Evolutionary conservation across 2,329 filamentous ascomycete genomes (phyloP).

Genomic region (Stachybotrys chartarum): DNA sequence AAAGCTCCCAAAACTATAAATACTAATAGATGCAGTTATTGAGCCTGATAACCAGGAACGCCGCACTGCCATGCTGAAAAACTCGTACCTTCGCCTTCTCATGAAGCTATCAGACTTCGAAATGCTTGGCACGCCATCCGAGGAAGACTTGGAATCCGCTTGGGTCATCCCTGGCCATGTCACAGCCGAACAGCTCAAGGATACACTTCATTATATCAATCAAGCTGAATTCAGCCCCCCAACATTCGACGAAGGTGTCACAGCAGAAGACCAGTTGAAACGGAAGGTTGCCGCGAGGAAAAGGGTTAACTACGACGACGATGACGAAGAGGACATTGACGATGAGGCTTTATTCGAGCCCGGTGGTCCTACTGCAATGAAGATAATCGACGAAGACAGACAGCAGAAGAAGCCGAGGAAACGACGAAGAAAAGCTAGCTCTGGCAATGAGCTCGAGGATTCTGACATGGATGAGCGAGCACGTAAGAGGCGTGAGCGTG

Average conservation of each 20-base stretch:
- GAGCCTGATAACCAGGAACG: constrained; percentile 59
- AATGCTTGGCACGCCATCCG: constrained; percentile 41
- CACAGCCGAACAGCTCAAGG: constrained; percentile 57
- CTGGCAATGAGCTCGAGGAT: constrained; percentile 44
- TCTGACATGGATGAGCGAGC: constrained; percentile 59
- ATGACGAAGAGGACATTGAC: constrained; percentile 50
- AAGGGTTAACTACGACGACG: constrained; percentile 62
- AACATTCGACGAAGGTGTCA: constrained; percentile 65
- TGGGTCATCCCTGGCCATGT: constrained; percentile 71
- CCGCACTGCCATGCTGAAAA: constrained; percentile 76
- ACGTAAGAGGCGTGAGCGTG: constrained; percentile 54
- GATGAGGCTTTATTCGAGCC: constrained; percentile 61
- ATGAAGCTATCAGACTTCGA: constrained; percentile 70
- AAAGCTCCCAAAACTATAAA: background rate
- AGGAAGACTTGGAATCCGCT: constrained; percentile 66
- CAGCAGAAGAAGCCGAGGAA: constrained; percentile 38
- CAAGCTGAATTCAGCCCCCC: constrained; percentile 74
- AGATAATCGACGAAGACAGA: constrained; percentile 47
- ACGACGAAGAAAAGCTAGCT: constrained; percentile 40
- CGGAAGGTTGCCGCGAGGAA: constrained; percentile 54
- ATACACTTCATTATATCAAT: constrained; percentile 65
- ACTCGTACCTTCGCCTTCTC: constrained; percentile 77
- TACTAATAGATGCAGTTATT: constrained; percentile 40
- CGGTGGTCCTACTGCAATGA: constrained; percentile 55
- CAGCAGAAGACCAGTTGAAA: constrained; percentile 72